phyloP scores from a whole-genome alignment of 352 stramenopile genomes.

The Pythium volutum region DNA sequence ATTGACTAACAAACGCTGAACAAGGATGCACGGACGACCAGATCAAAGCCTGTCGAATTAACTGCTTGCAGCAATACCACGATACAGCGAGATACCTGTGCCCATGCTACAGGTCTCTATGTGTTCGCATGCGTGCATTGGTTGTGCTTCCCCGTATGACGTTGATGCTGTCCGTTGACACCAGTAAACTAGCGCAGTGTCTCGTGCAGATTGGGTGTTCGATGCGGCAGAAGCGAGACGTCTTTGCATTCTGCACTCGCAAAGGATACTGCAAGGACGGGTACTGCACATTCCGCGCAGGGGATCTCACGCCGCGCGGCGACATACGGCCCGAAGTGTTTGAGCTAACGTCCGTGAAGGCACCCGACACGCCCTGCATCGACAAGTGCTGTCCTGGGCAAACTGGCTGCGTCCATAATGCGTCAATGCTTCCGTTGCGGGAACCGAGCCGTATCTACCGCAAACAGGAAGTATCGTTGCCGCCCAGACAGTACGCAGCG shows the following conservation, averaged over 20 bases:
- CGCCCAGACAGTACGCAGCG: conserved; percentile 50
- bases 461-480: conserved; percentile 49
- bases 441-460: conserved; percentile 45
- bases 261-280: conserved; percentile 80
- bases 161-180: neutral
- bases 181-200: conserved; percentile 62
- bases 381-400: conserved; percentile 54
- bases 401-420: conserved; percentile 43
- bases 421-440: conserved; percentile 42
- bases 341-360: conserved; percentile 45
- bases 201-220: conserved; percentile 61
- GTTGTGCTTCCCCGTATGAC: neutral
- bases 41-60: conserved; percentile 46
- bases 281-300: conserved; percentile 61
- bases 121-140: neutral
- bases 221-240: conserved; percentile 58
- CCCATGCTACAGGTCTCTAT: conserved; percentile 66
- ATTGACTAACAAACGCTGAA: neutral
- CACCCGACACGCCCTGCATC: conserved; percentile 54
- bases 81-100: conserved; percentile 52
- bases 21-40: conserved; percentile 48
- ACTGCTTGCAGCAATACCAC: conserved; percentile 56
- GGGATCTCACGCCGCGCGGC: conserved; percentile 51
- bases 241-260: conserved; percentile 65
- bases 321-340: conserved; percentile 65